Conservation (phyloP, 2,329 filamentous ascomycete genomes). For the Lasiodiplodia hormozganensis region DNA sequence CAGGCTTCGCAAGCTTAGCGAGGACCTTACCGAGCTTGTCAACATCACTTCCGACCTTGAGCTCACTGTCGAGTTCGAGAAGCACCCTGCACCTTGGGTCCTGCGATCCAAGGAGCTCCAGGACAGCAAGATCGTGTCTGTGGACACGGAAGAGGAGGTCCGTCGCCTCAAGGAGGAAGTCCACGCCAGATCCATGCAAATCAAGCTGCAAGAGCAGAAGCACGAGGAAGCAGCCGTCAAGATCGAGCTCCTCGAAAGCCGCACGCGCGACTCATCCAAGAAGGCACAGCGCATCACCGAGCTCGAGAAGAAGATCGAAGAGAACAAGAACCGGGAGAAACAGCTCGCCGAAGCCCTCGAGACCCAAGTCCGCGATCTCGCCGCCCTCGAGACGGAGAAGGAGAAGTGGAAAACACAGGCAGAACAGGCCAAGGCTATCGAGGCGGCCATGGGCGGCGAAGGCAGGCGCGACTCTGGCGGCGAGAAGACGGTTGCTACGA, state of each 20-base stretch:
- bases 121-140: slow-evolving; percentile 78
- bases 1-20: slow-evolving; percentile 70
- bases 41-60: slow-evolving; percentile 60
- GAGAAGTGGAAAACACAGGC: slow-evolving; percentile 29
- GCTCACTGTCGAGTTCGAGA: slow-evolving; percentile 67
- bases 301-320: slow-evolving; percentile 28
- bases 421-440: slow-evolving; percentile 27
- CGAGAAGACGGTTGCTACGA: slow-evolving; percentile 29
- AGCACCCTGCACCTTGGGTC: slow-evolving; percentile 79
- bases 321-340: slow-evolving; percentile 22
- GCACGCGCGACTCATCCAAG: slow-evolving; percentile 82
- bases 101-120: slow-evolving; percentile 81
- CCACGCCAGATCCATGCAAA: slow-evolving; percentile 69
- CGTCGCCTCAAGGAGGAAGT: slow-evolving; percentile 80
- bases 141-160: slow-evolving; percentile 86
- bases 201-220: slow-evolving; percentile 69
- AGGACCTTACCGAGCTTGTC: slow-evolving; percentile 73
- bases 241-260: slow-evolving; percentile 88
- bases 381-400: slow-evolving; percentile 29
- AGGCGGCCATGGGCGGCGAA: slow-evolving; percentile 20
- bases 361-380: slow-evolving; percentile 24
- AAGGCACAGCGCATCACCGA: slow-evolving; percentile 59
- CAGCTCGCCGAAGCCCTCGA: slow-evolving; percentile 27
- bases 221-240: slow-evolving; percentile 89
- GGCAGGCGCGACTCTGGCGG: slow-evolving; percentile 21